These are phyloP conservation scores for Phaseolus coccineus DNA, from an alignment of 331 rosid genomes.

Conservation along the genomic window DNA sequence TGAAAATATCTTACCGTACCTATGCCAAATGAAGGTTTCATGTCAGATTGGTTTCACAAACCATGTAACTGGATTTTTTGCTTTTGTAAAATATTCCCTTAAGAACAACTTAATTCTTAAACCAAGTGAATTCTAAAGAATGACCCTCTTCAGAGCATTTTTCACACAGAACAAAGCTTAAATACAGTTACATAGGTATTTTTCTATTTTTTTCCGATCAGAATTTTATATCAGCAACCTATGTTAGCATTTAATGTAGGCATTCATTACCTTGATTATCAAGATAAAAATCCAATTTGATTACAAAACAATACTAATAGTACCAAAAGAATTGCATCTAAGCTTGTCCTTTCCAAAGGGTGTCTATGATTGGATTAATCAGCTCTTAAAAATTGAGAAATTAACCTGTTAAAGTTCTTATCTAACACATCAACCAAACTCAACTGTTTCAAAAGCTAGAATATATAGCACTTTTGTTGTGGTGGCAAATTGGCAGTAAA, in stretches of 20 bases:
- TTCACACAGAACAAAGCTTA: neutral
- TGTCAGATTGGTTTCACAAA: slow-evolving; percentile 35
- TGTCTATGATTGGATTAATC: neutral
- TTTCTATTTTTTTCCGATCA: neutral
- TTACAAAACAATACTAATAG: neutral
- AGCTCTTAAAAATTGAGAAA: slow-evolving; percentile 21
- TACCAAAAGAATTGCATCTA: neutral
- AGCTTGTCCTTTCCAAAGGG: neutral
- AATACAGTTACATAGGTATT: neutral
- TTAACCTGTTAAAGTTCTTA: neutral
- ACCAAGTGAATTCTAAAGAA: slow-evolving; percentile 20
- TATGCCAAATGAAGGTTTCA: slow-evolving; percentile 43
- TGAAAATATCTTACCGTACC: slow-evolving; percentile 90
- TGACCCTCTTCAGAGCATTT: neutral
- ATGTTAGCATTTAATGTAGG: neutral
- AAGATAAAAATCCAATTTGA: neutral
- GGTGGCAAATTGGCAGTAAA: slow-evolving; percentile 5
- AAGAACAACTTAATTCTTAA: neutral
- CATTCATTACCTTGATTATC: neutral
- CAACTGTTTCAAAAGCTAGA: slow-evolving; percentile 31
- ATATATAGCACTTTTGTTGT: slow-evolving; percentile 31
- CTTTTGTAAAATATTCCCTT: neutral
- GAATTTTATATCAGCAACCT: neutral
- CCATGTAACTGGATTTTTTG: slow-evolving; percentile 3
- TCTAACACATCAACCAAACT: slow-evolving; percentile 7